Percentiles rank a stretch among this genome's conserved stretches.
These are phyloP conservation scores for Haplographium delicatum DNA, from an alignment of 495 filamentous ascomycete genomes.

Conservation along the genomic window DNA sequence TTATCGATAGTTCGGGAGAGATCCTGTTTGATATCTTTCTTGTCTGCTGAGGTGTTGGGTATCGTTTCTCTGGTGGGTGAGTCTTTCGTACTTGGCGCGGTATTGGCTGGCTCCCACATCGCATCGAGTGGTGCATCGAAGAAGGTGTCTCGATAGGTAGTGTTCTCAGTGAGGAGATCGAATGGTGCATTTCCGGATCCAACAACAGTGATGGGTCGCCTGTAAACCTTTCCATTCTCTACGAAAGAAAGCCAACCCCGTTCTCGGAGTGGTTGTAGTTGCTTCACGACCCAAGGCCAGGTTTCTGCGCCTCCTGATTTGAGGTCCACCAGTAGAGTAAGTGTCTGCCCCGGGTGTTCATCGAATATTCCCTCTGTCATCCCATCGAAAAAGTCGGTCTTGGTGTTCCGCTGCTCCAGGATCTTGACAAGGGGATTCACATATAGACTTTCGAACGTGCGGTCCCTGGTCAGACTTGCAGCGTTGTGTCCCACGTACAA, in stretches of 20 bases:
- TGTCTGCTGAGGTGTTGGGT: neutral
- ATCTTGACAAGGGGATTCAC: constrained; percentile 56
- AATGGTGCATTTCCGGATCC: constrained; percentile 76
- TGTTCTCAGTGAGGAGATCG: constrained; percentile 43
- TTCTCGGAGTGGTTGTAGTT: constrained; percentile 60
- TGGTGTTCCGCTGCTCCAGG: constrained; percentile 49
- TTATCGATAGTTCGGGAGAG: constrained; percentile 13
- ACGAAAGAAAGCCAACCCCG: constrained; percentile 55
- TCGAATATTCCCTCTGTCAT: constrained; percentile 57
- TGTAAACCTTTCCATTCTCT: constrained; percentile 42
- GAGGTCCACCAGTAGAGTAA: constrained; percentile 68
- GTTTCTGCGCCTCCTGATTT: constrained; percentile 49
- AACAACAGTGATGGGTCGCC: constrained; percentile 67
- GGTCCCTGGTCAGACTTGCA: constrained; percentile 44
- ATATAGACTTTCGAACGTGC: constrained; percentile 59
- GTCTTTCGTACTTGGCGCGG: constrained; percentile 8
- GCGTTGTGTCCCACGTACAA: constrained; percentile 56
- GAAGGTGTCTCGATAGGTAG: constrained; percentile 56
- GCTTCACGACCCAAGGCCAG: constrained; percentile 51
- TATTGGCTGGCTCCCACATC: constrained; percentile 22
- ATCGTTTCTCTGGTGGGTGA: constrained; percentile 5
- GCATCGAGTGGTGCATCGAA: constrained; percentile 56
- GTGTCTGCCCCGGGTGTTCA: constrained; percentile 49
- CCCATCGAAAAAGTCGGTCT: constrained; percentile 36
- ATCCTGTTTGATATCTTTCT: constrained; percentile 12